Evolutionary conservation across 768 basidiomycete species (phyloP), one percentile per base, ranked within the genome.

Genomic region (Hypholoma fasciculare): DNA sequence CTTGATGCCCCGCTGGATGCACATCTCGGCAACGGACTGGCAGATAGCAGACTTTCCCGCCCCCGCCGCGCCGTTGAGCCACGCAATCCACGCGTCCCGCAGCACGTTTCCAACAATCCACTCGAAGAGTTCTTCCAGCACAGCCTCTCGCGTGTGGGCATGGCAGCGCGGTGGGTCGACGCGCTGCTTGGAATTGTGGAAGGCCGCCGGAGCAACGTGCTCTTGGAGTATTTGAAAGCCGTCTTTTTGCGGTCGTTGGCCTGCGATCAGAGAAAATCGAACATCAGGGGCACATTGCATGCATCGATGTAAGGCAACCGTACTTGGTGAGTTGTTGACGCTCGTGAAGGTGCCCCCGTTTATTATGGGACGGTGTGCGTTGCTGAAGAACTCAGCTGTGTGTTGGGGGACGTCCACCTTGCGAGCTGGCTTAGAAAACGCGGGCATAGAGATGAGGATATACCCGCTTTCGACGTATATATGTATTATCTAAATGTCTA

Each of bases 31-130:
- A n/a, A 65, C 47, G 13, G 64, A 61, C 39, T 65, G 61, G 0
- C 56, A 50, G 4, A 65, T 56, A 2, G 64, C 61, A n/a, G 64
- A 62, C 36, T 65, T 65, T 4, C 64, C 64, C 14, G 64, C 54
- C 8, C 64, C 64, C 3, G 57, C 61, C 13, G 59, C 44, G 1
- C 64, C 61, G 12, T 62, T 49, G 5, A 62, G 49, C 61, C 64
- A 65, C 1, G 61, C 11, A 9, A 61, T 46, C 39, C 38, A 36
- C 13, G 50, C 34, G 7, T 43, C 13, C 6, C 50, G 52, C 34
- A 11, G 26, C 4, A 37, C 39, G 1, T 14, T 37, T 1, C 40
- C 16, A 12, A 34, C 49, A 27, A 65, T 47, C 66, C 66, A 67
- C 13, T 61, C 49, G 23, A 58, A 46, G 4, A 71, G 60, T 9